Conservation (phyloP, 75 land plant species). For the Larix kaempferi region DNA sequence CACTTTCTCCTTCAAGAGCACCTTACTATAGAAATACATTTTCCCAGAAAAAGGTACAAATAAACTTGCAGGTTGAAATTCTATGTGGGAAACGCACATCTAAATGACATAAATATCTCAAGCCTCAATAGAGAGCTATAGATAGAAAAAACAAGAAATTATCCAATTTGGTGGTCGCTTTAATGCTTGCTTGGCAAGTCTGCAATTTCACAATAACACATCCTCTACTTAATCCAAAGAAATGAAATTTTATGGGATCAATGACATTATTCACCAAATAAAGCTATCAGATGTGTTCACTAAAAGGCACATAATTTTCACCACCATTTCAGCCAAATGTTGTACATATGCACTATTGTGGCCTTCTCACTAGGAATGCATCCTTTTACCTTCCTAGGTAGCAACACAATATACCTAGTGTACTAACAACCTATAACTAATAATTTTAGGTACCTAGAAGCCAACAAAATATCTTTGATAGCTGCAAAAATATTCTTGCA, state of each 20-base stretch:
- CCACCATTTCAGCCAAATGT: neutral
- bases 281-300: neutral
- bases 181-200: conserved; percentile 21
- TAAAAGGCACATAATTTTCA: neutral
- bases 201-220: conserved; percentile 4
- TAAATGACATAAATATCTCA: no score
- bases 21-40: no score
- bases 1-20: no score
- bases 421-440: no score
- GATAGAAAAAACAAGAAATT: no score
- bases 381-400: neutral
- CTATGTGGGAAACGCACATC: no score
- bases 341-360: neutral
- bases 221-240: neutral
- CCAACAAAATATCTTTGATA: neutral
- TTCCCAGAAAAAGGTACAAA: no score
- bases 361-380: no score
- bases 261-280: neutral
- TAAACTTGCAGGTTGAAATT: no score
- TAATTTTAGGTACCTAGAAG: neutral
- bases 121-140: no score
- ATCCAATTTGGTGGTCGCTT: neutral
- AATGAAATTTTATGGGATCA: neutral
- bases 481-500: neutral
- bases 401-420: no score